Evolutionary conservation across 495 filamentous ascomycete genomes (phyloP).

Genomic region (Talaromyces proteolyticus): DNA sequence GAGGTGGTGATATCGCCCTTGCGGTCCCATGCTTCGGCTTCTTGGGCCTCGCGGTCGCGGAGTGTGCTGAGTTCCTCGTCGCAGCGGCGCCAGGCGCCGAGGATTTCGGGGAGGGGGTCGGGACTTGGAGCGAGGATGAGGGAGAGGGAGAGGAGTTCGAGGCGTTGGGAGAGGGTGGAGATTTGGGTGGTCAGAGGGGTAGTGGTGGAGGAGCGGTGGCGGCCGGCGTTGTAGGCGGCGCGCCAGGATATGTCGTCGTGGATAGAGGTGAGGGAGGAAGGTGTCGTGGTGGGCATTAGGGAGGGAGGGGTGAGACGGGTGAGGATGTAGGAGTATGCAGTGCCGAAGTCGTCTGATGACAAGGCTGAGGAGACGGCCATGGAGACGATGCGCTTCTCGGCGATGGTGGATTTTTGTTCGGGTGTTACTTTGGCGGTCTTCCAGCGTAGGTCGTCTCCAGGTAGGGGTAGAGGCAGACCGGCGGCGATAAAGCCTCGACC

Average conservation of each 20-base stretch:
- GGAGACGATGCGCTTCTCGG: conserved; percentile 67
- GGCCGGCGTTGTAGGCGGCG: conserved; percentile 82
- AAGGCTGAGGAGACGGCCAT: conserved; percentile 89
- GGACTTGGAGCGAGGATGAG: conserved; percentile 71
- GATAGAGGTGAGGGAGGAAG: conserved; percentile 16
- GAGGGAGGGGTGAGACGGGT: conserved; percentile 48
- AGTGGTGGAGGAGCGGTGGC: conserved; percentile 51
- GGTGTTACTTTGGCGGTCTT: neutral
- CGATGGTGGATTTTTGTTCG: conserved; percentile 24
- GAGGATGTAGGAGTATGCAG: conserved; percentile 91
- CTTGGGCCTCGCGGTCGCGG: conserved; percentile 63
- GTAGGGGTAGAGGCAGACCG: conserved; percentile 37
- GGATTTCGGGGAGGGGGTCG: conserved; percentile 72
- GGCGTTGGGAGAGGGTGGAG: conserved; percentile 57
- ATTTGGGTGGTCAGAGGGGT: conserved; percentile 31
- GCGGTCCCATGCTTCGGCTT: conserved; percentile 68
- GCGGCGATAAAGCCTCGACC: conserved; percentile 71
- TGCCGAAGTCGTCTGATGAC: conserved; percentile 86
- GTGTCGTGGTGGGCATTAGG: conserved; percentile 21
- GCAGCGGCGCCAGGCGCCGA: conserved; percentile 76
- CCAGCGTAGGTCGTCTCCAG: conserved; percentile 9
- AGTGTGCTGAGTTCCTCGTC: conserved; percentile 77
- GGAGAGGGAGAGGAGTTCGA: conserved; percentile 84
- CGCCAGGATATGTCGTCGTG: conserved; percentile 87
- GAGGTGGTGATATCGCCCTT: conserved; percentile 45